These are phyloP conservation scores for Hypomontagnella monticulosa DNA, from an alignment of 495 filamentous ascomycete genomes.

Conservation along the genomic window DNA sequence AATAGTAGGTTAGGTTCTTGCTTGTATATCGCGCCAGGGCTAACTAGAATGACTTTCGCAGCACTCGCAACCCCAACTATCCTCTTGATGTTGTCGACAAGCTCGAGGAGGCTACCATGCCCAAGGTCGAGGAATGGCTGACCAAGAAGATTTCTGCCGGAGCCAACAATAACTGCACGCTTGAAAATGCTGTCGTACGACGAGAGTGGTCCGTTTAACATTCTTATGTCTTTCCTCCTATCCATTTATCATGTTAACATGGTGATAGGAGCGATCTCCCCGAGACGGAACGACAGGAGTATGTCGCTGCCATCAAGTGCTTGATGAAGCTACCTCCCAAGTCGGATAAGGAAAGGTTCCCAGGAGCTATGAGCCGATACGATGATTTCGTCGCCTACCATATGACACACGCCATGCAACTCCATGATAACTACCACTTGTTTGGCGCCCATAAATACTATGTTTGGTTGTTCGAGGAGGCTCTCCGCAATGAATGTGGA, in stretches of 20 bases:
- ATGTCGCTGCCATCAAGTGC: constrained; percentile 60
- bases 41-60: constrained; percentile 12
- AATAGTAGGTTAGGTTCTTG: constrained; percentile 45
- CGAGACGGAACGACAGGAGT: constrained; percentile 50
- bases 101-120: constrained; percentile 49
- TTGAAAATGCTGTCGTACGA: constrained; percentile 58
- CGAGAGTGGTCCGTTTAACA: constrained; percentile 58
- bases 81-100: constrained; percentile 54
- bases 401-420: constrained; percentile 55
- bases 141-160: constrained; percentile 45
- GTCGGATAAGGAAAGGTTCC: constrained; percentile 52
- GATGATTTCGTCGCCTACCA: constrained; percentile 67
- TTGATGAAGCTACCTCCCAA: constrained; percentile 55
- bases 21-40: background rate
- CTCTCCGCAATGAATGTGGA: constrained; percentile 74
- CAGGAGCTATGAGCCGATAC: constrained; percentile 60
- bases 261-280: constrained; percentile 52
- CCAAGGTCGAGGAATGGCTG: constrained; percentile 51
- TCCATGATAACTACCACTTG: constrained; percentile 67
- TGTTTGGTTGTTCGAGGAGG: constrained; percentile 70
- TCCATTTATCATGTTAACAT: constrained; percentile 15
- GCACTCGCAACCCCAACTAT: constrained; percentile 48
- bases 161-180: constrained; percentile 58
- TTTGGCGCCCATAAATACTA: constrained; percentile 76
- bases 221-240: background rate